Base-by-base conservation (phyloP, 2,329 filamentous ascomycete species). In the Ambrosiella beaveri region DNA sequence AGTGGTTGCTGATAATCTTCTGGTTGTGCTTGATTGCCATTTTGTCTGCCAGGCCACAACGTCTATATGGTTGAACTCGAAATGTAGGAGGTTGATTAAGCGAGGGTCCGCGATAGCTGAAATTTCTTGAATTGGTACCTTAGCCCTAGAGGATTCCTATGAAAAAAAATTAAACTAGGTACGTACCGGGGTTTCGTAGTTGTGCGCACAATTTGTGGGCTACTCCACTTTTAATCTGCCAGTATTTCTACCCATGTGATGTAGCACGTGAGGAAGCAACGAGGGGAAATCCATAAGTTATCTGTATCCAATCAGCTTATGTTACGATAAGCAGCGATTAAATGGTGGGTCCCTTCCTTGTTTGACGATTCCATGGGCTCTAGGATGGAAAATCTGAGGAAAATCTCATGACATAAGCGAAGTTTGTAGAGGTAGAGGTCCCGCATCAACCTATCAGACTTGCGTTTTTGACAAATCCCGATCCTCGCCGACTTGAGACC, bases 1-100 rank as follows among this genome's bases (percentile, higher is more conserved):
- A 95, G 75, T 96, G 90, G 84, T 94, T 95, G 83, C 91, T 86
- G 74, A 86, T 85, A 76, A 96, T 85, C 81, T 91, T 86, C 81
- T 96, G 89, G 81, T 97, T 97, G 86, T 96, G 89, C 85, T 95
- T 95, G 88, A 97, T 95, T 82, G 91, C 87, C 90, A 61, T 61
- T 58, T 58, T 61, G 59, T 60, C 59, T 60, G 59, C 59, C 59
- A 41, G 59, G 54, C 59, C 56, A 54, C 57, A 58, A 60, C 37
- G 37, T 54, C 52, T 60, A 56, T 60, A 56, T 60, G 56, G 56
- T 57, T 60, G 59, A 55, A 54, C 59, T 60, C 59, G 52, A 56
- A 60, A 58, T 60, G 56, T 60, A 55, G 54, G 56, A 51, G 54
- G 56, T 53, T 58, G 36, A 17, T 44, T 58, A 58, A 45, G 56